Evolutionary conservation across 768 basidiomycete species (phyloP).

Genomic region (Termitomyces bulborhizus): DNA sequence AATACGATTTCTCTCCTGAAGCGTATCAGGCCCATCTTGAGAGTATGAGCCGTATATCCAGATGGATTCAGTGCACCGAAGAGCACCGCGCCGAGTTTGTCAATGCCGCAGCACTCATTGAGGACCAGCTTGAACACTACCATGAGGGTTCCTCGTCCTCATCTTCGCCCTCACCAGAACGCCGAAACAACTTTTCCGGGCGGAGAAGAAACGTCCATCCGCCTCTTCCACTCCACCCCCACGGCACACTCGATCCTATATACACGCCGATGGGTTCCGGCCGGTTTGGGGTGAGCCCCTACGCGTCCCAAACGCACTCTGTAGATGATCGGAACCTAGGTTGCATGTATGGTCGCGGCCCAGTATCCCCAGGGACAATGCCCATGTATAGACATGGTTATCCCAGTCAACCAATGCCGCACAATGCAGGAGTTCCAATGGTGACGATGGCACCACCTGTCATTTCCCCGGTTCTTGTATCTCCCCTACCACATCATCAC

Average conservation of each 20-base stretch:
- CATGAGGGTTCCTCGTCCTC: background rate
- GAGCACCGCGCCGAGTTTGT: slow-evolving; percentile 12
- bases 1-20: slow-evolving; percentile 20
- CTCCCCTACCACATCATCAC: slow-evolving; percentile 4
- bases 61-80: slow-evolving; percentile 17
- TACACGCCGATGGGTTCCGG: background rate
- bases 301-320: slow-evolving; percentile 8
- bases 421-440: slow-evolving; percentile 5
- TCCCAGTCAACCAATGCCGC: background rate
- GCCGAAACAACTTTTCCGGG: background rate
- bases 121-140: background rate
- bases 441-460: slow-evolving; percentile 2
- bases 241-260: slow-evolving; percentile 4
- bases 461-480: slow-evolving; percentile 2
- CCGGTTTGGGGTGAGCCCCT: slow-evolving; percentile 3
- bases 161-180: background rate
- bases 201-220: slow-evolving; percentile 10
- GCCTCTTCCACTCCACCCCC: slow-evolving; percentile 9
- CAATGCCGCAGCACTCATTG: slow-evolving; percentile 15
- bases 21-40: slow-evolving; percentile 14
- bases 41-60: slow-evolving; percentile 16
- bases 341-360: slow-evolving; percentile 11
- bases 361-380: slow-evolving; percentile 14
- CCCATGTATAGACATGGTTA: slow-evolving; percentile 6
- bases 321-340: background rate